Base-by-base conservation (phyloP, 768 basidiomycete genomes). In the Psilocybe cyanescens region DNA sequence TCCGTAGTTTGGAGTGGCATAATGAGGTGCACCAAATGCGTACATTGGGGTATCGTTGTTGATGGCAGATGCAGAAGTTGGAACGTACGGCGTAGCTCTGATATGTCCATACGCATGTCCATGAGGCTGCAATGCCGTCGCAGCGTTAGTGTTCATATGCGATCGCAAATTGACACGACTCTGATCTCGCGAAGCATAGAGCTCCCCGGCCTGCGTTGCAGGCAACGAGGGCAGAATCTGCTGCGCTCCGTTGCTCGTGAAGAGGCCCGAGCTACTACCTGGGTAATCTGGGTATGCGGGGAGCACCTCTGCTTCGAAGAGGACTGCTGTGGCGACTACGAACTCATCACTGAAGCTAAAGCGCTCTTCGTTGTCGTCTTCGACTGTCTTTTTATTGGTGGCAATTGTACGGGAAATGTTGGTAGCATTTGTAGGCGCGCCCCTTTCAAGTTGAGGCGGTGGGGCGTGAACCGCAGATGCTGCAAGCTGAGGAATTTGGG, bases 291-390 rank as follows among this genome's bases (percentile, higher is more conserved):
- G 76, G 48, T 77, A 78, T 1, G 71, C 65, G 1, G 75, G 76
- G 3, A 77, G 62, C 9, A 77, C 72, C 60, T 77, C 78, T 2
- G 64, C 63, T 31, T 72, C 71, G 57, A 74, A 78, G 57, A 78
- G 65, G 4, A 67, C 69, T 12, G 68, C 70, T 2, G 76, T 77
- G 11, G 72, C 75, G 1, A 72, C 75, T 28, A 78, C 72, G 60
- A 75, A 77, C 59, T 74, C 71, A 19, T 69, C 65, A n/a, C 65
- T 66, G 65, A 79, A 78, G 3, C 68, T 74, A 67, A 79, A 79
- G 4, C 74, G 72, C 44, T 72, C 74, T 16, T 79, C 76, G 37
- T 72, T 72, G 14, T 78, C 76, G 28, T 68, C 66, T 44, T 57
- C 45, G 35, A 35, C 30, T 9, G 51, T 48, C 60, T 65, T 67